Base-by-base conservation (phyloP, 495 filamentous ascomycete species). In the Talaromyces ruber region DNA sequence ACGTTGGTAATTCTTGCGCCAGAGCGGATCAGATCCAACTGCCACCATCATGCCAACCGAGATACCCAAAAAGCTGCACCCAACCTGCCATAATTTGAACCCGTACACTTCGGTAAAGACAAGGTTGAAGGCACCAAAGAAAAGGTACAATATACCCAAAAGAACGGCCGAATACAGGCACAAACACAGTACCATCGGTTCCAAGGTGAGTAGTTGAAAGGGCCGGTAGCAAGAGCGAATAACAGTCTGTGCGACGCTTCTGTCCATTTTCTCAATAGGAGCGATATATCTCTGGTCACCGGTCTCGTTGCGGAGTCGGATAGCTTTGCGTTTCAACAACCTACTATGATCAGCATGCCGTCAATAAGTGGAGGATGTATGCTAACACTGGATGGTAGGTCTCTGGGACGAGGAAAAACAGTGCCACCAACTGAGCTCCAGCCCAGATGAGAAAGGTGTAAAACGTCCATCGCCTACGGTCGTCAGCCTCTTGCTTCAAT, bases 51-150 rank as follows among this genome's bases (percentile, higher is more conserved):
- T 94, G 14, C 92, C 88, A 0, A 91, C 80, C 58, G 93, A 81
- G 21, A 97, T 76, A 7, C 93, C 92, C 55, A 92, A 72, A 72
- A 98, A 98, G 43, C 84, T 86, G 32, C 94, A 72, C 7, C 94
- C 93, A 3, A 86, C 79, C 71, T 96, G 89, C 82, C 88, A 93
- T 3, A 94, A 77, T 21, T 83, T 84, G 71, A 98, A 89, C 32
- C 84, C 86, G 72, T 97, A 88, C 56, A 89, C 86, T 32, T 84
- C 79, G 18, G 77, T 66, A 70, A 97, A 98, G 22, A 97, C 86
- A 39, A 97, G 73, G 8, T 90, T 83, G 69, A 97, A 97, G 0
- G 93, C 93, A 8, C 93, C 92, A 70, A 98, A 97, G 77, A 97
- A 98, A 6, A 98, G 84, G 67, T 98, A 97, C 0, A 97, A 75